phyloP scores from a whole-genome alignment of 2,329 filamentous ascomycete species.

The Pyrenochaeta sp. region DNA sequence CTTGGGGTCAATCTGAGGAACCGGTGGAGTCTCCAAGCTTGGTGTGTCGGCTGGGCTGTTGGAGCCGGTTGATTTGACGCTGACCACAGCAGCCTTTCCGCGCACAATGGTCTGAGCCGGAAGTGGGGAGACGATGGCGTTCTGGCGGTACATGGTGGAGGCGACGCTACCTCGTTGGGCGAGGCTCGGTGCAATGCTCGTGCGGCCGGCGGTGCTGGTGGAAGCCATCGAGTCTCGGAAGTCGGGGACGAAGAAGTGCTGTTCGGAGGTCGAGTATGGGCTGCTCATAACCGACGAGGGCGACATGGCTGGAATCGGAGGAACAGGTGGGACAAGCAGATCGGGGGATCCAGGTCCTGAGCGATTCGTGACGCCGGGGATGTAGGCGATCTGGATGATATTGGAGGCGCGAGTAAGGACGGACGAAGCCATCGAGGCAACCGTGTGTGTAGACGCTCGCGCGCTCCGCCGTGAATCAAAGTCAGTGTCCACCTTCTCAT shows the following conservation, averaged over 20 bases:
- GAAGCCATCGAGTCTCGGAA: slow-evolving; percentile 92
- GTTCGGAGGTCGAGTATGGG: slow-evolving; percentile 69
- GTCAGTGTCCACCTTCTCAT: slow-evolving; percentile 66
- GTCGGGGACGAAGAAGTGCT: slow-evolving; percentile 94
- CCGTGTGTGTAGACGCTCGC: slow-evolving; percentile 82
- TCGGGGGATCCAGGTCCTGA: slow-evolving; percentile 84
- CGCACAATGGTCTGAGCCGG: slow-evolving; percentile 87
- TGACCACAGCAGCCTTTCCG: slow-evolving; percentile 91
- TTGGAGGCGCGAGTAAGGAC: slow-evolving; percentile 96
- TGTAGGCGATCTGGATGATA: slow-evolving; percentile 99
- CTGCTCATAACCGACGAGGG: slow-evolving; percentile 66
- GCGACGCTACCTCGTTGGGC: slow-evolving; percentile 70
- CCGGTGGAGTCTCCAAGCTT: slow-evolving; percentile 69
- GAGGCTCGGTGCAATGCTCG: slow-evolving; percentile 60
- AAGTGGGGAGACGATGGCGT: slow-evolving; percentile 79
- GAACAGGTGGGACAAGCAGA: slow-evolving; percentile 87
- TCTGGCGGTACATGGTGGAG: slow-evolving; percentile 92
- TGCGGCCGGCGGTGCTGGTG: slow-evolving; percentile 67
- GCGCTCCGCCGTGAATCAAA: slow-evolving; percentile 65
- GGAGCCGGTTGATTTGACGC: slow-evolving; percentile 76
- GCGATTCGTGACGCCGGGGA: slow-evolving; percentile 94
- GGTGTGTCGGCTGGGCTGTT: slow-evolving; percentile 61
- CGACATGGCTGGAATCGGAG: slow-evolving; percentile 76
- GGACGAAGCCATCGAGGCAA: slow-evolving; percentile 91
- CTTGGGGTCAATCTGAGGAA: slow-evolving; percentile 74